A percentile compares a stretch with the other conserved stretches of the same genome.
Evolutionary conservation across 768 basidiomycete genomes (phyloP).

Genomic region (Rhodotorula diobovata): DNA sequence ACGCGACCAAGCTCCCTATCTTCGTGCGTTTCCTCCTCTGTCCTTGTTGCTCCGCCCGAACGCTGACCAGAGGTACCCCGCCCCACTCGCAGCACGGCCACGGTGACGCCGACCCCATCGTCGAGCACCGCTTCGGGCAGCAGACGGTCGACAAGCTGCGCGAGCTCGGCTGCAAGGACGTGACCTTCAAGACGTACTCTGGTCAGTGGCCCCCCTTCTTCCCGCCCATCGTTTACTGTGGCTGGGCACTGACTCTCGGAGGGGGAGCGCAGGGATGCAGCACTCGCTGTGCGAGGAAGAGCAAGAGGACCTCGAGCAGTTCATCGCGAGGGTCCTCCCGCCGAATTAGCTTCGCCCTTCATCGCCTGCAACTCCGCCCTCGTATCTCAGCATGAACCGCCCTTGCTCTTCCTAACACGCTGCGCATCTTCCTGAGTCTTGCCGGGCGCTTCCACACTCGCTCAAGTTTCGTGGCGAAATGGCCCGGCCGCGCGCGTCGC

Average conservation of each 20-base stretch:
- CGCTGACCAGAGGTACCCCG: background rate
- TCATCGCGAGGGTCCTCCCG: constrained; percentile 3
- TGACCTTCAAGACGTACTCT: constrained; percentile 42
- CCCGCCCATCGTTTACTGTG: too few relatives aligned
- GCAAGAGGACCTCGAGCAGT: constrained; percentile 25
- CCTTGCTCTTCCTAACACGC: too few relatives aligned
- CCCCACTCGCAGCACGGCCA: constrained; percentile 2
- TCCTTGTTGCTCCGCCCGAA: background rate
- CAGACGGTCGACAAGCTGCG: constrained; percentile 60
- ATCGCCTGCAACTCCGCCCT: too few relatives aligned
- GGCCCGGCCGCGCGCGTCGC: too few relatives aligned
- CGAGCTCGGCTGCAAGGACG: constrained; percentile 55
- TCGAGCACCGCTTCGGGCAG: constrained; percentile 52
- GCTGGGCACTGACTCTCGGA: background rate
- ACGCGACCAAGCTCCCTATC: constrained; percentile 63
- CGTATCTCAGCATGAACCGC: too few relatives aligned
- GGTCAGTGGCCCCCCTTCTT: constrained; percentile 3
- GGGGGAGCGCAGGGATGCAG: constrained; percentile 13
- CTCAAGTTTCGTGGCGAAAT: too few relatives aligned
- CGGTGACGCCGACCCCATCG: constrained; percentile 1
- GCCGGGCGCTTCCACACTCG: too few relatives aligned
- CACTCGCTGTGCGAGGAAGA: constrained; percentile 29
- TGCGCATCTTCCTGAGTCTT: too few relatives aligned
- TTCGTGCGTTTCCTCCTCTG: constrained; percentile 50
- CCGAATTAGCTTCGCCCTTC: too few relatives aligned